Conservation (phyloP, 495 filamentous ascomycete genomes). For the Penicillium argentinense region DNA sequence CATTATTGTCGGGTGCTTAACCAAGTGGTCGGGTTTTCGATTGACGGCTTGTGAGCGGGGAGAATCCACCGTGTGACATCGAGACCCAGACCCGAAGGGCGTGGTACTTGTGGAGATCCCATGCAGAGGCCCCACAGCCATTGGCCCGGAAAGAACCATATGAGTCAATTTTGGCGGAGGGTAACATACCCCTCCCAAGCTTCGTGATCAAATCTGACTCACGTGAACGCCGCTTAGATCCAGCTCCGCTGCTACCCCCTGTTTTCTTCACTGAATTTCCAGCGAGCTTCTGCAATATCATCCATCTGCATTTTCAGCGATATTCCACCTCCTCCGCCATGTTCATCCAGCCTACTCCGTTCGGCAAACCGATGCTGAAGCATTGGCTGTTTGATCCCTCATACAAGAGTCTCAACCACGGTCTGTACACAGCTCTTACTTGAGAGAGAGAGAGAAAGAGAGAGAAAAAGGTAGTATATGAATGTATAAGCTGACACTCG, state of each 20-base stretch:
- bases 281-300: background rate
- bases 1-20: too few species aligned
- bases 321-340: background rate
- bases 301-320: background rate
- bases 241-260: too few species aligned
- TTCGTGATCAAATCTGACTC: too few species aligned
- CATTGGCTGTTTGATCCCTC: constrained; percentile 70
- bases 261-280: background rate
- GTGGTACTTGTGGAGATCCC: background rate
- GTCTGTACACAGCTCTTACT: too few species aligned
- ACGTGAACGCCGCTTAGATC: too few species aligned
- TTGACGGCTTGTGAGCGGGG: too few species aligned
- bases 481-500: constrained; percentile 6
- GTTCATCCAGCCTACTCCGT: constrained; percentile 30
- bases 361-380: constrained; percentile 61
- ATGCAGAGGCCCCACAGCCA: background rate
- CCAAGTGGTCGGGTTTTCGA: too few species aligned
- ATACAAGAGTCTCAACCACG: constrained; percentile 81
- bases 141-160: background rate
- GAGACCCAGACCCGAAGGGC: background rate
- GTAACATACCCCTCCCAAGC: too few species aligned
- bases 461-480: too few species aligned
- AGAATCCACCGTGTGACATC: background rate
- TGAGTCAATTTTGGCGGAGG: background rate
- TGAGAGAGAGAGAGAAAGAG: too few species aligned